These are phyloP conservation scores for Neurospora sp. DNA, from an alignment of 495 filamentous ascomycete species.

Conservation along the genomic window DNA sequence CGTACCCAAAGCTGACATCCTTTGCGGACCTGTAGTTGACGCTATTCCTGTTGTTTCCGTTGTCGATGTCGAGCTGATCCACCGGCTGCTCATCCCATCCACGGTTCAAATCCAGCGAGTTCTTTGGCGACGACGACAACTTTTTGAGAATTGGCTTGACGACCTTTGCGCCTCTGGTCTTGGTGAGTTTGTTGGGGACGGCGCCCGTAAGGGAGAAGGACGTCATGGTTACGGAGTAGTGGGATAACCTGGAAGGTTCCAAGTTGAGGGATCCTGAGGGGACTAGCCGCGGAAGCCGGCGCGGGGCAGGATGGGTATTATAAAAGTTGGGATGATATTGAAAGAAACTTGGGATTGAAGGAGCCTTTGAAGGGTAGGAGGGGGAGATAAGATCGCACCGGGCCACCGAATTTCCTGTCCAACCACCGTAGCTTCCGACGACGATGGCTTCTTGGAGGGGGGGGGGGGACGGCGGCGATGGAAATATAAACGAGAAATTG, in stretches of 20 bases:
- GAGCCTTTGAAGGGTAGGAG: neutral
- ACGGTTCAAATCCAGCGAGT: constrained; percentile 43
- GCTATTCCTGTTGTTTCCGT: constrained; percentile 5
- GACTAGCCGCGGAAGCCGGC: neutral
- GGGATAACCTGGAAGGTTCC: constrained; percentile 1
- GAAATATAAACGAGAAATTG: constrained; percentile 1
- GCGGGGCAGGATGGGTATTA: constrained; percentile 1
- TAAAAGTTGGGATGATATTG: constrained; percentile 11
- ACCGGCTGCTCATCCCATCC: constrained; percentile 39
- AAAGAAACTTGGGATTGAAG: neutral
- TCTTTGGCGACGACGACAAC: constrained; percentile 42
- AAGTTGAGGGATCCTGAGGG: neutral
- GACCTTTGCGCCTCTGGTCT: constrained; percentile 25
- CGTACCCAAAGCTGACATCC: constrained; percentile 22
- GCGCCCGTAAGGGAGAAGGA: constrained; percentile 23
- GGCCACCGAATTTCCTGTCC: neutral
- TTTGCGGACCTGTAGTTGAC: constrained; percentile 11
- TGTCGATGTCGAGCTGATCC: constrained; percentile 18
- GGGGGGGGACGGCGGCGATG: neutral
- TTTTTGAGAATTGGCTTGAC: constrained; percentile 49
- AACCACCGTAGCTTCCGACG: neutral
- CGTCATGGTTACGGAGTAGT: constrained; percentile 22
- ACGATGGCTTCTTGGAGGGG: neutral
- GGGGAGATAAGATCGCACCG: neutral
- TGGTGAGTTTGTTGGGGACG: constrained; percentile 30